phyloP scores from a whole-genome alignment of 306 rosid genomes.

The Castanea mollissima region DNA sequence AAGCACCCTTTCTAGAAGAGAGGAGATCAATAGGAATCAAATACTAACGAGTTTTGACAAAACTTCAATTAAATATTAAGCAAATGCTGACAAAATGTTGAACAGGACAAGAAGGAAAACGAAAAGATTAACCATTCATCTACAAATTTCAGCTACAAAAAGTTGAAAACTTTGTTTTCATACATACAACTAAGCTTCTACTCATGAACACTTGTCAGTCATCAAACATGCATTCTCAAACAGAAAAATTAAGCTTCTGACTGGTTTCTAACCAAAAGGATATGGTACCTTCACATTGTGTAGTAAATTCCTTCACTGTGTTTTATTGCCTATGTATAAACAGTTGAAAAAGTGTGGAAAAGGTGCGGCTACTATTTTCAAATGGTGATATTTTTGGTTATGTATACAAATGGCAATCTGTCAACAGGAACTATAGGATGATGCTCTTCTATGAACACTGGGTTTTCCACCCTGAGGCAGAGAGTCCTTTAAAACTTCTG shows the following conservation, averaged over 20 bases:
- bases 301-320: slow-evolving; percentile 21
- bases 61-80: no score
- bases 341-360: slow-evolving; percentile 16
- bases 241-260: slow-evolving; percentile 22
- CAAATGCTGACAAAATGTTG: no score
- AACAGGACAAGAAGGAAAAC: not conserved
- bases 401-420: not conserved
- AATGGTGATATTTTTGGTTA: no score
- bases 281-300: slow-evolving; percentile 17
- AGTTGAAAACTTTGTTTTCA: not conserved
- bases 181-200: not conserved
- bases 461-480: slow-evolving; percentile 9
- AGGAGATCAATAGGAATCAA: no score
- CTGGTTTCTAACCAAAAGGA: slow-evolving; percentile 13
- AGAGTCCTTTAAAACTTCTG: slow-evolving; percentile 62
- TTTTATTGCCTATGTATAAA: slow-evolving; percentile 9
- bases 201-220: not conserved
- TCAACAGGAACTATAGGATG: slow-evolving; percentile 52
- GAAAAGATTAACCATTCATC: not conserved
- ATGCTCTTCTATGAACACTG: slow-evolving; percentile 32
- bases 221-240: slow-evolving; percentile 11
- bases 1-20: no score
- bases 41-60: no score
- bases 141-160: not conserved
- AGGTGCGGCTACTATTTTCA: not conserved